phyloP scores from a whole-genome alignment of 768 basidiomycete genomes.

The Phaeotremella skinneri region DNA sequence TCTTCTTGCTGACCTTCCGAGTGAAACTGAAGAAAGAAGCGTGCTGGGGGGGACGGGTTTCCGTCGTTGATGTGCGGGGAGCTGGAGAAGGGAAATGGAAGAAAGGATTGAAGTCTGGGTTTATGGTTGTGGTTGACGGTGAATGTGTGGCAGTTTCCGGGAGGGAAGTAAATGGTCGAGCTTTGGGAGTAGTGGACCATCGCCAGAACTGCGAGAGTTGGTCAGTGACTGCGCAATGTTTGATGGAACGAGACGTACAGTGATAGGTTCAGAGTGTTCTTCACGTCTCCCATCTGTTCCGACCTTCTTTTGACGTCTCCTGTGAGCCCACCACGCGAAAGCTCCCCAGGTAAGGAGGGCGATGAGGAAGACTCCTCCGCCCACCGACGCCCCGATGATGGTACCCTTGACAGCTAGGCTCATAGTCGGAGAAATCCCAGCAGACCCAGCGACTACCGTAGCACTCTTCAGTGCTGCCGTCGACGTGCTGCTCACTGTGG shows the following conservation, averaged over 20 bases:
- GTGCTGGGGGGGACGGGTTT: not conserved
- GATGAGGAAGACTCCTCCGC: not conserved
- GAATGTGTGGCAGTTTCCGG: too few relatives aligned
- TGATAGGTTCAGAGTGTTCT: not conserved
- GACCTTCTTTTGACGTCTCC: not conserved
- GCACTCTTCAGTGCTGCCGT: not conserved
- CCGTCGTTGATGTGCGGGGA: not conserved
- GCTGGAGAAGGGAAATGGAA: not conserved
- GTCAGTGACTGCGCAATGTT: too few relatives aligned
- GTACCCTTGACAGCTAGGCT: constrained; percentile 1
- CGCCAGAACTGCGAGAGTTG: not conserved
- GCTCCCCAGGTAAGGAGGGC: not conserved
- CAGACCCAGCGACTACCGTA: not conserved
- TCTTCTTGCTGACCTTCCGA: too few relatives aligned
- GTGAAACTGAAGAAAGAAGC: not conserved
- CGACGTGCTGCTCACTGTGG: not conserved
- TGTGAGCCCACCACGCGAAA: not conserved
- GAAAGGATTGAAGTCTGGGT: too few relatives aligned
- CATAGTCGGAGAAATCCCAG: not conserved
- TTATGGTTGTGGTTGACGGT: too few relatives aligned
- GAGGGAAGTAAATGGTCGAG: not conserved
- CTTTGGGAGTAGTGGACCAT: too few relatives aligned
- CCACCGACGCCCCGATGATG: constrained; percentile 1
- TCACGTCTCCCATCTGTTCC: not conserved
- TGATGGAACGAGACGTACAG: too few relatives aligned